Evolutionary conservation across 2,329 filamentous ascomycete species (phyloP).

Genomic region (Colletotrichum lupini): DNA sequence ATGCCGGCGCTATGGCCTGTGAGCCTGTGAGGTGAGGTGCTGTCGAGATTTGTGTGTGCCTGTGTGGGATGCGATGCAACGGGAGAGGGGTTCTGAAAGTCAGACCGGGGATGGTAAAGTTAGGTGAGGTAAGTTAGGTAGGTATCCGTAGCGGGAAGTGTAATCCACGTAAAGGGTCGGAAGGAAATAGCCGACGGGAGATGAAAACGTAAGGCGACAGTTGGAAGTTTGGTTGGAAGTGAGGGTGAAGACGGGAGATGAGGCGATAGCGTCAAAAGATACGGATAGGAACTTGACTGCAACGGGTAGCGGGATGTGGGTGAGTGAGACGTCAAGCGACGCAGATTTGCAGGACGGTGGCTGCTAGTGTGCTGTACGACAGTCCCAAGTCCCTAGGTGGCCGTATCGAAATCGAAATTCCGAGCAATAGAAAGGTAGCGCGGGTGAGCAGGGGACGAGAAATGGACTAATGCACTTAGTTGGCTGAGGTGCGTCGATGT

Average conservation of each 20-base stretch:
- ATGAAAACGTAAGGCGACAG: neutral
- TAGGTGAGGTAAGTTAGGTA: neutral
- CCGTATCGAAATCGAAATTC: neutral
- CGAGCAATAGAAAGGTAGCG: neutral
- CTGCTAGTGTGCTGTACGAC: neutral
- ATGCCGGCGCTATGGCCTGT: neutral
- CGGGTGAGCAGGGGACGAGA: neutral
- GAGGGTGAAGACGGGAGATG: neutral
- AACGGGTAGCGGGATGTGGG: slow-evolving; percentile 4
- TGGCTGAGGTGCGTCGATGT: neutral
- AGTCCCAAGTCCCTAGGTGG: neutral
- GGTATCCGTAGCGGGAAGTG: no score
- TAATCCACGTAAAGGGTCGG: neutral
- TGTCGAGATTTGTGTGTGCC: no score
- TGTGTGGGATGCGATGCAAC: neutral
- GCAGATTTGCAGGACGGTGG: neutral
- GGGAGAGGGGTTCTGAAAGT: neutral
- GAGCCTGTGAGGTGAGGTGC: neutral
- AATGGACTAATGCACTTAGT: neutral
- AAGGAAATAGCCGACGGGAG: neutral
- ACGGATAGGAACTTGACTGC: neutral
- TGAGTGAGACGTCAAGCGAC: slow-evolving; percentile 3
- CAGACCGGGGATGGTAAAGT: neutral
- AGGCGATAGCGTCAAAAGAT: neutral
- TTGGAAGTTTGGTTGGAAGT: neutral